A percentile compares a stretch with the other conserved stretches of the same genome.
These are phyloP conservation scores for Leptographium radiaticola DNA, from an alignment of 2,329 filamentous ascomycete species.

Conservation along the genomic window DNA sequence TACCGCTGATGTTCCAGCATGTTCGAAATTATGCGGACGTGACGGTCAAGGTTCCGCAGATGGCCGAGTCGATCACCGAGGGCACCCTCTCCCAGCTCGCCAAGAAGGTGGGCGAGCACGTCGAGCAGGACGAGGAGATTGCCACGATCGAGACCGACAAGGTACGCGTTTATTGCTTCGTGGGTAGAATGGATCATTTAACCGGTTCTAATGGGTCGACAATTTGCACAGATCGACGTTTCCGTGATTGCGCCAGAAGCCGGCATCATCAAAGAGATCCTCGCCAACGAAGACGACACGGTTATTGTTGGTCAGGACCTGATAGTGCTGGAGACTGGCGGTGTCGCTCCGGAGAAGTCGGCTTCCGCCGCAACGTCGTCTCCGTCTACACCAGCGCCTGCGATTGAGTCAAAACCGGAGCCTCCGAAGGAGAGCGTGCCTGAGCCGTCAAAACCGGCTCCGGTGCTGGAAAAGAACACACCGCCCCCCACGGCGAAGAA, in stretches of 20 bases:
- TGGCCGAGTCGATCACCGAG: conserved; percentile 98
- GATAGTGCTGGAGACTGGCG: conserved; percentile 71
- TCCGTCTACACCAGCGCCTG: conserved; percentile 21
- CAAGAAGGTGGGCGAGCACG: conserved; percentile 84
- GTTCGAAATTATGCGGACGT: conserved; percentile 61
- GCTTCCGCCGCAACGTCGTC: conserved; percentile 2
- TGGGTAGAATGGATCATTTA: not conserved
- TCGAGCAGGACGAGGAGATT: conserved; percentile 94
- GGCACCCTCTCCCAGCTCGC: conserved; percentile 92
- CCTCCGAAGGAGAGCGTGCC: conserved; percentile 25
- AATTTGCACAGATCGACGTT: conserved; percentile 66
- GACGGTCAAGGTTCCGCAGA: conserved; percentile 85
- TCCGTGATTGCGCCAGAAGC: conserved; percentile 88
- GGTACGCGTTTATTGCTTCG: conserved; percentile 32
- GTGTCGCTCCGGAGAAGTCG: conserved; percentile 33
- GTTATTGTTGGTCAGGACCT: conserved; percentile 90
- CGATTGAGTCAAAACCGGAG: conserved; percentile 25
- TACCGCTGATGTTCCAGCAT: conserved; percentile 40
- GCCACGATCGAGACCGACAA: conserved; percentile 99
- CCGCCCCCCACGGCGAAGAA: conserved; percentile 18
- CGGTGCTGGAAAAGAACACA: conserved; percentile 5
- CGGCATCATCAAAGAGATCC: conserved; percentile 80
- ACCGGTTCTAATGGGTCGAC: too few relatives aligned
- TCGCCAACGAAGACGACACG: conserved; percentile 89
- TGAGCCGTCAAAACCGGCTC: conserved; percentile 4